Percentiles rank a stretch among this genome's conserved stretches.
Evolutionary conservation across 805 yeast species (phyloP).

Genomic region (Myxozyma mucilagina): DNA sequence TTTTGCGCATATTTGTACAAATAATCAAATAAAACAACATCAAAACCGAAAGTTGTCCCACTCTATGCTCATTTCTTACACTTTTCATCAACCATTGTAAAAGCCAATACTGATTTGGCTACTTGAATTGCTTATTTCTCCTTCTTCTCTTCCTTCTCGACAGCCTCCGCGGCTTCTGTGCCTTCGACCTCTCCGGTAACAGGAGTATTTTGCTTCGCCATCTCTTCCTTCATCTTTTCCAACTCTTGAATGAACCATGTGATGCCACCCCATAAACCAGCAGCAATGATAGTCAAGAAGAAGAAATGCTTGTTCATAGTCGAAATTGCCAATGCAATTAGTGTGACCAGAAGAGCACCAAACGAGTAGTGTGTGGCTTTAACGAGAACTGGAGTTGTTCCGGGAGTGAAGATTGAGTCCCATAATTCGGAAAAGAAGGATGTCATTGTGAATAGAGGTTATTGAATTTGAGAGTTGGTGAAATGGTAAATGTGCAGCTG

Average conservation of each 20-base stretch:
- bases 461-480: not conserved
- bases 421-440: constrained; percentile 63
- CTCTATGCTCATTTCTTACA: not conserved
- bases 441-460: constrained; percentile 10
- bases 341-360: constrained; percentile 56
- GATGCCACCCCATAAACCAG: constrained; percentile 71
- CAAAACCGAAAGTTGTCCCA: not conserved
- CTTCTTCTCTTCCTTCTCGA: constrained; percentile 22
- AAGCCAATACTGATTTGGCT: not conserved
- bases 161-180: constrained; percentile 4
- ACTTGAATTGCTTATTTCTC: constrained; percentile 19
- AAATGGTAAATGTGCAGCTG: not conserved
- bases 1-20: not conserved
- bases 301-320: constrained; percentile 66
- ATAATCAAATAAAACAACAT: not conserved
- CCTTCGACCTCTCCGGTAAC: constrained; percentile 25
- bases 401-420: constrained; percentile 91
- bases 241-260: constrained; percentile 61
- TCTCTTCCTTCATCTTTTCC: constrained; percentile 27
- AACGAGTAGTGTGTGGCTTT: constrained; percentile 87
- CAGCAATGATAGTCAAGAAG: constrained; percentile 55
- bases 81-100: not conserved
- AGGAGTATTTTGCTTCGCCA: constrained; percentile 34
- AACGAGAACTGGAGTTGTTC: constrained; percentile 86
- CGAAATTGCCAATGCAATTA: constrained; percentile 59